These are phyloP conservation scores for Epipyxis sp. DNA, from an alignment of 108 stramenopile species.

Conservation along the genomic window DNA sequence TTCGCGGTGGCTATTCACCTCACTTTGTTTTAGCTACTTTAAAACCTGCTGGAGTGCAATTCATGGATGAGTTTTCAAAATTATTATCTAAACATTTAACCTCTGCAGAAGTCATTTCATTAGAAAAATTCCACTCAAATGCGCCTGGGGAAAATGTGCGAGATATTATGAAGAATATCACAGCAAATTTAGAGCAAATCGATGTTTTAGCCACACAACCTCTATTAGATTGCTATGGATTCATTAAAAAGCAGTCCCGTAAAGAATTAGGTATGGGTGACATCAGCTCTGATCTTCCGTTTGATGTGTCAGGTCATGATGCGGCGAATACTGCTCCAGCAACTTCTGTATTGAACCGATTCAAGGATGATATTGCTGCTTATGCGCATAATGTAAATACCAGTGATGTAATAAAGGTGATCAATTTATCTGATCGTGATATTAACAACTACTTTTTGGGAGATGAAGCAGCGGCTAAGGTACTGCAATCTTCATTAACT, in stretches of 20 bases:
- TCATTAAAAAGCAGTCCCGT: conserved; percentile 16
- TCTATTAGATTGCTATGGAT: not conserved
- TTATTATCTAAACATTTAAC: not conserved
- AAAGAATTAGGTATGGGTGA: conserved; percentile 23
- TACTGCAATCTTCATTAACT: not conserved
- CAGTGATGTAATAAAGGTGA: not conserved
- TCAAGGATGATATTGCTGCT: conserved; percentile 38
- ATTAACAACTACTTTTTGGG: conserved; percentile 6
- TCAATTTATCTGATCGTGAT: not conserved
- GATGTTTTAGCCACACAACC: conserved; percentile 25
- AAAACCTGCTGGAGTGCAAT: not conserved
- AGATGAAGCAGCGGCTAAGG: not conserved
- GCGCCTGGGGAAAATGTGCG: not conserved
- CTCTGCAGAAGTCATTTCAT: not conserved
- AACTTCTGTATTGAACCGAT: conserved; percentile 36
- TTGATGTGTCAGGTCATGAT: conserved; percentile 37
- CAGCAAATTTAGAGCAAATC: conserved; percentile 2
- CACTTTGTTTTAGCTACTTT: not conserved
- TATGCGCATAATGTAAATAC: conserved; percentile 14
- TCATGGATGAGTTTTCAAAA: not conserved
- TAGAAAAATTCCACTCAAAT: not conserved
- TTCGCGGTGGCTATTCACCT: conserved; percentile 28
- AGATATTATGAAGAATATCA: no score
- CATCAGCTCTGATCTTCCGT: conserved; percentile 22
- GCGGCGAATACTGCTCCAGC: conserved; percentile 39